phyloP scores from a whole-genome alignment of 139 green algal species.

The Chlamydomonas incerta region DNA sequence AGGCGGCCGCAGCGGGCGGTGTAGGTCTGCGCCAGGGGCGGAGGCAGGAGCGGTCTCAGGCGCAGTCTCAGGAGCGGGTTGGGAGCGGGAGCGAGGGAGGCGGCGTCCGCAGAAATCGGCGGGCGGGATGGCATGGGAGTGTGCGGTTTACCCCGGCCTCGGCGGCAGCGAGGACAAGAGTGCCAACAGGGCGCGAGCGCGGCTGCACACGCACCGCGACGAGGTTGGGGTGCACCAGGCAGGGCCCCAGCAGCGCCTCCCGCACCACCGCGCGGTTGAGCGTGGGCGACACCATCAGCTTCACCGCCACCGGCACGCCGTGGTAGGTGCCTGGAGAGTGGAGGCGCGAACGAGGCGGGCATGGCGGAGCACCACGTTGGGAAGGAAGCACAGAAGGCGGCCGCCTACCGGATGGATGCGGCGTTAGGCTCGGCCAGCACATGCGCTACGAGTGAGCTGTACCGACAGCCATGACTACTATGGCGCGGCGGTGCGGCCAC shows the following conservation, averaged over 20 bases:
- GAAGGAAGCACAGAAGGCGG: background rate
- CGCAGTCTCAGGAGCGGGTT: no score
- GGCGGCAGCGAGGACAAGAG: no score
- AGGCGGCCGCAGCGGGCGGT: background rate
- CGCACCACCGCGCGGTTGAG: background rate
- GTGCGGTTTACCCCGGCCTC: no score
- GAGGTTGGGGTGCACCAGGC: slow-evolving; percentile 19
- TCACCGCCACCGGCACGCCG: background rate
- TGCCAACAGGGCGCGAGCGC: no score
- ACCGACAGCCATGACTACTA: background rate
- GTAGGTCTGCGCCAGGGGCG: background rate
- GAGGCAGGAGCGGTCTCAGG: no score
- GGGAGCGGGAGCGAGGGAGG: no score
- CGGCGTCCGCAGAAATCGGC: no score
- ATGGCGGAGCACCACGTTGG: background rate
- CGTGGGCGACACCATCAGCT: background rate
- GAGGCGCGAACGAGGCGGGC: background rate
- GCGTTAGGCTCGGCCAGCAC: background rate
- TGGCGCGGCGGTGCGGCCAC: background rate
- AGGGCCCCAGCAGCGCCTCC: slow-evolving; percentile 1
- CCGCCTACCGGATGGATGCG: no score
- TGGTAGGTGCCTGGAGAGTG: background rate
- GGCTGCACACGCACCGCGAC: background rate
- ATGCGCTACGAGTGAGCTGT: background rate
- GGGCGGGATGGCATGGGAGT: no score